These are phyloP conservation scores for Moesziomyces parantarcticus DNA, from an alignment of 1,284 basidiomycete genomes.

Conservation along the genomic window DNA sequence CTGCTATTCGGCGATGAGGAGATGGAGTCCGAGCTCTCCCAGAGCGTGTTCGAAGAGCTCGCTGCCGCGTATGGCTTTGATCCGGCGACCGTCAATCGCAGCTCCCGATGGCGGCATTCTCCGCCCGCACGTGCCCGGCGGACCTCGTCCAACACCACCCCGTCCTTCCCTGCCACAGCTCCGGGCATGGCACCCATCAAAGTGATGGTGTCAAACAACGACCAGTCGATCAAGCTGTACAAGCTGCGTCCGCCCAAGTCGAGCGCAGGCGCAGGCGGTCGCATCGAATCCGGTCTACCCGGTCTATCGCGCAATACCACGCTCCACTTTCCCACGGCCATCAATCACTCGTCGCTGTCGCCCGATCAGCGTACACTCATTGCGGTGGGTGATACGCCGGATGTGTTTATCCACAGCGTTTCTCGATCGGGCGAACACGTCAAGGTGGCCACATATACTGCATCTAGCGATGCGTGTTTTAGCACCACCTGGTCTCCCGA, in stretches of 20 bases:
- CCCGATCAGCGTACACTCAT: slow-evolving; percentile 84
- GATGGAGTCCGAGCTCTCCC: slow-evolving; percentile 39
- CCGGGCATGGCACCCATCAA: slow-evolving; percentile 23
- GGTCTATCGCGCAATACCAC: slow-evolving; percentile 71
- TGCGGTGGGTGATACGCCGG: slow-evolving; percentile 84
- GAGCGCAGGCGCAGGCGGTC: slow-evolving; percentile 63
- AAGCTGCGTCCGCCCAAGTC: slow-evolving; percentile 50
- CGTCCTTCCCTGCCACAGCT: neutral
- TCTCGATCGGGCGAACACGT: slow-evolving; percentile 38
- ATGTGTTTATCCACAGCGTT: slow-evolving; percentile 73
- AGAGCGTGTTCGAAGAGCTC: slow-evolving; percentile 44
- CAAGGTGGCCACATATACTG: slow-evolving; percentile 52
- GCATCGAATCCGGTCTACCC: slow-evolving; percentile 69
- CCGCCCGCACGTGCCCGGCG: neutral
- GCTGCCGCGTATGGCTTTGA: slow-evolving; percentile 47
- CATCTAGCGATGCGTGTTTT: slow-evolving; percentile 74
- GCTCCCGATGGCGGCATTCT: slow-evolving; percentile 22
- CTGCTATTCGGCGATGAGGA: slow-evolving; percentile 40
- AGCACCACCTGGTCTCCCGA: slow-evolving; percentile 83
- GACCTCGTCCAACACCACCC: neutral
- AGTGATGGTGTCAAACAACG: slow-evolving; percentile 84
- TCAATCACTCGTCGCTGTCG: slow-evolving; percentile 71
- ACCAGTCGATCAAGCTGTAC: slow-evolving; percentile 77
- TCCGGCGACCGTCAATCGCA: slow-evolving; percentile 24
- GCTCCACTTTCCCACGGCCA: slow-evolving; percentile 45